phyloP scores from a whole-genome alignment of 2,329 filamentous ascomycete genomes.

The Neophaeococcomyces mojaviensis region DNA sequence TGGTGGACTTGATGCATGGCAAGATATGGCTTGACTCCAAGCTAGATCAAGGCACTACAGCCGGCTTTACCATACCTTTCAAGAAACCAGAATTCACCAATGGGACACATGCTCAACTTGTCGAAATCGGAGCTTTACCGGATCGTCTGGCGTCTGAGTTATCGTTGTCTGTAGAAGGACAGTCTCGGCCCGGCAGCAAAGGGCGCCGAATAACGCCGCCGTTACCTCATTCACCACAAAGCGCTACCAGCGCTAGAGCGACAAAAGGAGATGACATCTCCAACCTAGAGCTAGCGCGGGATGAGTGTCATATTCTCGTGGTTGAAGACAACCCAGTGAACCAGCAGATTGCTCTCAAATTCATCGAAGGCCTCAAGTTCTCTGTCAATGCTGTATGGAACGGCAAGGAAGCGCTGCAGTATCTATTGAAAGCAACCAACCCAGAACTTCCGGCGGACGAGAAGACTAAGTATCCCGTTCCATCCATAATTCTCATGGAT shows the following conservation, averaged over 20 bases:
- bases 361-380: constrained; percentile 66
- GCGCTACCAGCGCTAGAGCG: constrained; percentile 20
- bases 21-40: constrained; percentile 63
- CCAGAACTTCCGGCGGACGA: constrained; percentile 28
- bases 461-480: constrained; percentile 44
- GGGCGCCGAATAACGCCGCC: constrained; percentile 3
- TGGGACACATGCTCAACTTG: constrained; percentile 43
- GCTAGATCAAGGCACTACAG: constrained; percentile 62
- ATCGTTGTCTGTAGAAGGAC: constrained; percentile 28
- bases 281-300: constrained; percentile 47
- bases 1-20: constrained; percentile 72
- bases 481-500: constrained; percentile 72
- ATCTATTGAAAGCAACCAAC: constrained; percentile 48
- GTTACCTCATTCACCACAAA: constrained; percentile 18
- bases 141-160: constrained; percentile 35
- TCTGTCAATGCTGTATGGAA: constrained; percentile 66
- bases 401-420: constrained; percentile 69
- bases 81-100: constrained; percentile 54
- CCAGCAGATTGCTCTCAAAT: constrained; percentile 68
- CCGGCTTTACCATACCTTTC: constrained; percentile 70
- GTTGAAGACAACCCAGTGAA: constrained; percentile 75
- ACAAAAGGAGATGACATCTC: constrained; percentile 34
- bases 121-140: constrained; percentile 50
- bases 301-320: constrained; percentile 61
- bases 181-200: constrained; percentile 11